A percentile compares a stretch with the other conserved stretches of the same genome.
These are phyloP conservation scores for Talaromyces thailandensis DNA, from an alignment of 495 filamentous ascomycete species.

Conservation along the genomic window DNA sequence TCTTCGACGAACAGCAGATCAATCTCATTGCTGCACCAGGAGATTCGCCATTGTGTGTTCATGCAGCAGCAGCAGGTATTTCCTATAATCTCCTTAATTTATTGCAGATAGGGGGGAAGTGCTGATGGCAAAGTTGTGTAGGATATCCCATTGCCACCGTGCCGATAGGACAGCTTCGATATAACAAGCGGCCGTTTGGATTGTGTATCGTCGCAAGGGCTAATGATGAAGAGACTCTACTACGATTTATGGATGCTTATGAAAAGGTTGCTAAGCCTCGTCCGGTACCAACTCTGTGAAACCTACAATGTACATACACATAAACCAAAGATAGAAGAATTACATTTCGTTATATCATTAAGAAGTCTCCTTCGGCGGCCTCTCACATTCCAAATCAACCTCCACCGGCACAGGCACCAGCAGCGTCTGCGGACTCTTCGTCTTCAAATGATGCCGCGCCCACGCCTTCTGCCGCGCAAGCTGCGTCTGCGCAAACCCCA, in stretches of 20 bases:
- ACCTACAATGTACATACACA: background rate
- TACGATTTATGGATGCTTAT: slow-evolving; percentile 20
- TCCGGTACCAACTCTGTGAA: slow-evolving; percentile 10
- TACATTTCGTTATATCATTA: background rate
- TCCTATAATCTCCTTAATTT: background rate
- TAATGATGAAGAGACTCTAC: slow-evolving; percentile 14
- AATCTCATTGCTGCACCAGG: background rate
- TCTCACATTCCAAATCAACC: background rate
- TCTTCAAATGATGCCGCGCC: slow-evolving; percentile 9
- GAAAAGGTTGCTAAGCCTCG: slow-evolving; percentile 14
- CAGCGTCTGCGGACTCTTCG: slow-evolving; percentile 10
- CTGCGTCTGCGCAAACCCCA: slow-evolving; percentile 1
- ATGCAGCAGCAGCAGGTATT: background rate
- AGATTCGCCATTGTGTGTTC: background rate
- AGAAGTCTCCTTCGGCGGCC: background rate
- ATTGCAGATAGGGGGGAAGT: background rate
- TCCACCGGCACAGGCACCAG: slow-evolving; percentile 7
- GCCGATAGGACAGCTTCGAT: slow-evolving; percentile 21
- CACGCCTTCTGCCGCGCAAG: slow-evolving; percentile 11
- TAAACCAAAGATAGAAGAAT: background rate
- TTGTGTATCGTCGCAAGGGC: slow-evolving; percentile 17
- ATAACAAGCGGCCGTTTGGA: slow-evolving; percentile 25
- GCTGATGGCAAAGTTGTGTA: background rate
- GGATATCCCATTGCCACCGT: slow-evolving; percentile 26
- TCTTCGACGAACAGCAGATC: background rate